These are phyloP conservation scores for Aspergillus olivimuriae DNA, from an alignment of 495 filamentous ascomycete species.

Conservation along the genomic window DNA sequence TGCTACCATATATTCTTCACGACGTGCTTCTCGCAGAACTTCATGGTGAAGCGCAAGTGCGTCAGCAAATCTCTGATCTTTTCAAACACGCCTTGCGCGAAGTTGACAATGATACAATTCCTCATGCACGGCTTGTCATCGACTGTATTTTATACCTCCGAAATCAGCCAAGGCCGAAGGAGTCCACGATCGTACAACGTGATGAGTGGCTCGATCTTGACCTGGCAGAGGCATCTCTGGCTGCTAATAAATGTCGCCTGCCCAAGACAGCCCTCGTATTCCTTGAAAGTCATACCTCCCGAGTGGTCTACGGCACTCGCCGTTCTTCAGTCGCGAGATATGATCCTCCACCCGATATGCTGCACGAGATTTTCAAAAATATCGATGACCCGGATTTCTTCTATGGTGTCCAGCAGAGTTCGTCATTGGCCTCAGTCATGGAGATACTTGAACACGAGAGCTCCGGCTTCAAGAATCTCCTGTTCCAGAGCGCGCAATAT, in stretches of 20 bases:
- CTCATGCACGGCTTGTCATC: slow-evolving; percentile 58
- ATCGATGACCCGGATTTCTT: slow-evolving; percentile 95
- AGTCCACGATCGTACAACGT: slow-evolving; percentile 71
- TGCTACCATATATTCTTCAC: slow-evolving; percentile 78
- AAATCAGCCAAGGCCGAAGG: slow-evolving; percentile 67
- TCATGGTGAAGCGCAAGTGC: slow-evolving; percentile 18
- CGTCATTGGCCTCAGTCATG: slow-evolving; percentile 68
- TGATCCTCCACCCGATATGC: slow-evolving; percentile 54
- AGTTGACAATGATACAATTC: slow-evolving; percentile 27
- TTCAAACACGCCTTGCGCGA: slow-evolving; percentile 32
- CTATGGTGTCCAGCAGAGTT: slow-evolving; percentile 81
- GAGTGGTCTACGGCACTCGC: slow-evolving; percentile 49
- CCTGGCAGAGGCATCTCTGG: slow-evolving; percentile 61
- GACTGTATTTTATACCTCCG: slow-evolving; percentile 83
- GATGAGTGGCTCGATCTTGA: slow-evolving; percentile 82
- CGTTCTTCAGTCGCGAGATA: slow-evolving; percentile 58
- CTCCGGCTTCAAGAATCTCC: slow-evolving; percentile 78
- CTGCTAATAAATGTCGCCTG: slow-evolving; percentile 78
- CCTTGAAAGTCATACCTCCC: slow-evolving; percentile 62
- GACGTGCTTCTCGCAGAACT: slow-evolving; percentile 56
- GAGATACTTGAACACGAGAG: slow-evolving; percentile 85
- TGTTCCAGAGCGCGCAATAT: slow-evolving; percentile 86
- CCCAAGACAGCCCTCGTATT: slow-evolving; percentile 81
- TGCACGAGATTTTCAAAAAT: slow-evolving; percentile 78
- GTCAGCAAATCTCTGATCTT: slow-evolving; percentile 36